These are phyloP conservation scores for Huntiella omanensis DNA, from an alignment of 2,329 filamentous ascomycete species.

Conservation along the genomic window DNA sequence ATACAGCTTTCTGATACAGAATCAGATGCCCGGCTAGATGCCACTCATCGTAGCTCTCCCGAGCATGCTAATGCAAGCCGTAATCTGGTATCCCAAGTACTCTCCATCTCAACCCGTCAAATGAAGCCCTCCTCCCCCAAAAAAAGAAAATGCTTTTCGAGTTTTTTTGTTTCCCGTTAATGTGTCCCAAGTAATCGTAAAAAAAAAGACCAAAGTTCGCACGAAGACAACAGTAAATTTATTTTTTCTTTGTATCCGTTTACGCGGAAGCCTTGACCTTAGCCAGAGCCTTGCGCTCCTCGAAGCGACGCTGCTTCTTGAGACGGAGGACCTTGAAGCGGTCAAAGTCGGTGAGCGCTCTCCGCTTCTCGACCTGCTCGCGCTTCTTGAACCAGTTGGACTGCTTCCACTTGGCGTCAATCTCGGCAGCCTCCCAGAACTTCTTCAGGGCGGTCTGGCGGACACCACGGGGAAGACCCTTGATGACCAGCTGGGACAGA, in stretches of 20 bases:
- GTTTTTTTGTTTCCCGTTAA: constrained; percentile 10
- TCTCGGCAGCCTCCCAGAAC: constrained; percentile 76
- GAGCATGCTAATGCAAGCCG: constrained; percentile 25
- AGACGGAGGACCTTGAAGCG: constrained; percentile 99
- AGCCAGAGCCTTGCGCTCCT: constrained; percentile 89
- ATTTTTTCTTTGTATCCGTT: constrained; percentile 24
- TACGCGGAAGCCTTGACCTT: constrained; percentile 77
- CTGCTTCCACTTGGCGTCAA: constrained; percentile 85
- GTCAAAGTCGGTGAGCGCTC: constrained; percentile 92
- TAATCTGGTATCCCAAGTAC: constrained; percentile 12
- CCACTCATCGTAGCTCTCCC: constrained; percentile 25
- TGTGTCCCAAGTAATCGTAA: constrained; percentile 11
- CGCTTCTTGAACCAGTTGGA: constrained; percentile 91
- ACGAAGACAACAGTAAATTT: constrained; percentile 13
- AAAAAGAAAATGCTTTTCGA: constrained; percentile 11
- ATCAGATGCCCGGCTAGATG: constrained; percentile 35
- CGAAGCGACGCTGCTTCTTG: constrained; percentile 98
- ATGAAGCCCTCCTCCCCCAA: constrained; percentile 14
- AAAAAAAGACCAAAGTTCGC: constrained; percentile 8
- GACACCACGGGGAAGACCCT: constrained; percentile 67
- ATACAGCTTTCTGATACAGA: constrained; percentile 42
- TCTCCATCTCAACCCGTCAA: constrained; percentile 10
- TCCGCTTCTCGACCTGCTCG: constrained; percentile 67
- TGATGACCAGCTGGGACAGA: constrained; percentile 76
- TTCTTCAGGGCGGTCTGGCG: constrained; percentile 70